Conservation (phyloP, 306 rosid species). For the Cicer chorassanicum region DNA sequence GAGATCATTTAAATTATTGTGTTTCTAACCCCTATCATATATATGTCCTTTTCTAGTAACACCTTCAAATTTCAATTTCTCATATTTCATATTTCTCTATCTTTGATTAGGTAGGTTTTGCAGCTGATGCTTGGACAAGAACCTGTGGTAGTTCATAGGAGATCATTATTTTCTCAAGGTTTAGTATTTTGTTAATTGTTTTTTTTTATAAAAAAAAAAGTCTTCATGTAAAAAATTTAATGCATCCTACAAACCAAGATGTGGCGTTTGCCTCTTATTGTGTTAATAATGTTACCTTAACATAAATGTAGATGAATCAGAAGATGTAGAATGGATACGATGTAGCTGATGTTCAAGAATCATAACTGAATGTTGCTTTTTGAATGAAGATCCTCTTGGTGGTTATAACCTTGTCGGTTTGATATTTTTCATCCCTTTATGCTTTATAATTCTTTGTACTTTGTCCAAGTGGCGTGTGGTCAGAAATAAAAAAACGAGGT, state of each 20-base stretch:
- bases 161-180: slow-evolving; percentile 53
- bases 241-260: slow-evolving; percentile 31
- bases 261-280: slow-evolving; percentile 43
- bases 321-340: slow-evolving; percentile 67
- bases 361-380: slow-evolving; percentile 60
- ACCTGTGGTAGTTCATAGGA: slow-evolving; percentile 49
- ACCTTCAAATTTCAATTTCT: slow-evolving; percentile 42
- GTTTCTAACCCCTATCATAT: slow-evolving; percentile 57
- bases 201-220: no score
- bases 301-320: slow-evolving; percentile 60
- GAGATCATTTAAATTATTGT: slow-evolving; percentile 45
- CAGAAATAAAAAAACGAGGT: slow-evolving; percentile 13
- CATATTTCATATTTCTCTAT: slow-evolving; percentile 56
- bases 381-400: slow-evolving; percentile 58
- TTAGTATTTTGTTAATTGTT: slow-evolving; percentile 32
- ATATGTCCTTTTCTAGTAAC: slow-evolving; percentile 47
- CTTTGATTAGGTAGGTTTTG: slow-evolving; percentile 74
- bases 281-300: slow-evolving; percentile 51
- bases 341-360: slow-evolving; percentile 65
- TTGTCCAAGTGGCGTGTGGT: slow-evolving; percentile 19
- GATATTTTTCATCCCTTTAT: slow-evolving; percentile 30
- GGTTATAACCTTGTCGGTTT: slow-evolving; percentile 55
- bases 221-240: slow-evolving; percentile 34
- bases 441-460: slow-evolving; percentile 15
- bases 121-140: slow-evolving; percentile 70